Conservation (phyloP, 164 flowering plant species). For the Piper longum region DNA sequence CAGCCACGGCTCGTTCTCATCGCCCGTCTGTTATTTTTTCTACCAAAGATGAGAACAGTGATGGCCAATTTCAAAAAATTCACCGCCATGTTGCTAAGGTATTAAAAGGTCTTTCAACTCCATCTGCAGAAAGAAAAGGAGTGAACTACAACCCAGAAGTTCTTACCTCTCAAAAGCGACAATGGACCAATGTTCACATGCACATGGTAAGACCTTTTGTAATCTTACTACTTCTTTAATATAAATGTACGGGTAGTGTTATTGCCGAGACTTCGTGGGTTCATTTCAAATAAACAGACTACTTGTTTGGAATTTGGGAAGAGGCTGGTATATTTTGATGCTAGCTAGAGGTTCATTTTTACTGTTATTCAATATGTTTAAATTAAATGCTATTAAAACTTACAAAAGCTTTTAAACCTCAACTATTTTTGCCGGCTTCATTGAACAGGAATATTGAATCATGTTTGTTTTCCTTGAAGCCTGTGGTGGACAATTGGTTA, state of each 20-base stretch:
- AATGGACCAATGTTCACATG: conserved; percentile 92
- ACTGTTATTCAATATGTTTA: not conserved
- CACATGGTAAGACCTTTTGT: conserved; percentile 53
- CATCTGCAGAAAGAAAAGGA: conserved; percentile 41
- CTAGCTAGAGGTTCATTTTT: too few relatives aligned
- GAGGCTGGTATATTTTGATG: too few relatives aligned
- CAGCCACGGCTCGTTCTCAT: conserved; percentile 46
- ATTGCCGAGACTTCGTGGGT: too few relatives aligned
- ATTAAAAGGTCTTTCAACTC: conserved; percentile 62
- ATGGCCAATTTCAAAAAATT: conserved; percentile 52
- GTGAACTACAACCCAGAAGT: conserved; percentile 81
- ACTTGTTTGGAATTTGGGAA: too few relatives aligned
- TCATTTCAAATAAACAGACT: too few relatives aligned
- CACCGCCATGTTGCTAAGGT: conserved; percentile 58
- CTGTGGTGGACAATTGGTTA: too few relatives aligned
- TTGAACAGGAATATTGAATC: too few relatives aligned
- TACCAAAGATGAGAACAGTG: conserved; percentile 56
- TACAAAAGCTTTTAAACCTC: not conserved
- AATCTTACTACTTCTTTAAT: too few relatives aligned
- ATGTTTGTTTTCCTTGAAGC: too few relatives aligned
- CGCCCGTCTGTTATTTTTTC: conserved; percentile 84
- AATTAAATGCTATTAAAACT: too few relatives aligned
- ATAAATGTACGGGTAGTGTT: too few relatives aligned
- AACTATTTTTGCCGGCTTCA: too few relatives aligned
- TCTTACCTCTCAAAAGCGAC: conserved; percentile 88